A percentile compares a stretch with the other conserved stretches of the same genome.
Evolutionary conservation across 2,329 filamentous ascomycete genomes (phyloP).

Genomic region (Bertia moriformis): DNA sequence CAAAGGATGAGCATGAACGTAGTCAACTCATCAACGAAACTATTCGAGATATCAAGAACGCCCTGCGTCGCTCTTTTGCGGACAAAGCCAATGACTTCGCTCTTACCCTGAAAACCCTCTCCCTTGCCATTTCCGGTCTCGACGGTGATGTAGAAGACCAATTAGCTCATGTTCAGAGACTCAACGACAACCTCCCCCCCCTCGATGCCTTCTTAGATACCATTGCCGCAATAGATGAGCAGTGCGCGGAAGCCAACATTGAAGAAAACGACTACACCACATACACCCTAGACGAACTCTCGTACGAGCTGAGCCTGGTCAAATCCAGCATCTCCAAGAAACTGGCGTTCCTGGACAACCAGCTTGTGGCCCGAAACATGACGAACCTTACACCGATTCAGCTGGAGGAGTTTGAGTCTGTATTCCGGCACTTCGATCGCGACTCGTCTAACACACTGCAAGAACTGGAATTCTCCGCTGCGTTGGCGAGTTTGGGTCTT

Average conservation of each 20-base stretch:
- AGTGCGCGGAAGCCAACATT: conserved; percentile 92
- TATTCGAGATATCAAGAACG: conserved; percentile 96
- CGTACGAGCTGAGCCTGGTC: conserved; percentile 83
- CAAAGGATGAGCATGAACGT: conserved; percentile 71
- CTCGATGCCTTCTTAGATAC: conserved; percentile 83
- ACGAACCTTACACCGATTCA: conserved; percentile 97
- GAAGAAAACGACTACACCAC: conserved; percentile 99
- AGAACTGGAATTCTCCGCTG: conserved; percentile 90
- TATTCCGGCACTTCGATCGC: conserved; percentile 94
- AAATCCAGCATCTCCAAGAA: conserved; percentile 91
- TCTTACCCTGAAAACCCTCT: conserved; percentile 83
- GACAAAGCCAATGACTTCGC: conserved; percentile 99
- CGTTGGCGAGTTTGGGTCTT: conserved; percentile 81
- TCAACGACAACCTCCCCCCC: conserved; percentile 73
- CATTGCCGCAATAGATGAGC: conserved; percentile 71
- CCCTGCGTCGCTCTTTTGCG: conserved; percentile 78
- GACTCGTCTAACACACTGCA: conserved; percentile 80
- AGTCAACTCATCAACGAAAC: conserved; percentile 96
- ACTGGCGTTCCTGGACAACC: conserved; percentile 89
- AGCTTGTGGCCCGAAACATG: conserved; percentile 96
- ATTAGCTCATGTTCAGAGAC: conserved; percentile 67
- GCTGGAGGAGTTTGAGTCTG: conserved; percentile 93
- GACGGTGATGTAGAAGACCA: conserved; percentile 96
- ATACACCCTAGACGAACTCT: conserved; percentile 91
- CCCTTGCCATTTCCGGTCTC: conserved; percentile 85